phyloP scores from a whole-genome alignment of 179 eudicot species.

The Vitellaria paradoxa region DNA sequence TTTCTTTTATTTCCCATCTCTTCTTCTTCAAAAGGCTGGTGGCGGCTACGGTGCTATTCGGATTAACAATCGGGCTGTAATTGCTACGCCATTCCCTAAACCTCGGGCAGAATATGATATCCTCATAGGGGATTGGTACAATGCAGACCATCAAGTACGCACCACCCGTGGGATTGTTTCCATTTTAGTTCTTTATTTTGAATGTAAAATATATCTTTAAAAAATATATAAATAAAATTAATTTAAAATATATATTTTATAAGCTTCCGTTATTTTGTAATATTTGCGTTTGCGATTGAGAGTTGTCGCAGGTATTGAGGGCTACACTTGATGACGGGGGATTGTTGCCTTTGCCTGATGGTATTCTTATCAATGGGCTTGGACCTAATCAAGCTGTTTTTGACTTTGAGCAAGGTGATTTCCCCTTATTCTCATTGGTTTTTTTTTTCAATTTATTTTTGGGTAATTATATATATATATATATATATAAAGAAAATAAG shows the following conservation, averaged over 20 bases:
- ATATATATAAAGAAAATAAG: no score
- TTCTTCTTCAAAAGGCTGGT: conserved; percentile 22
- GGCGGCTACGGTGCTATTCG: conserved; percentile 25
- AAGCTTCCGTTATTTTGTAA: background rate
- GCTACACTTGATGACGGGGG: background rate
- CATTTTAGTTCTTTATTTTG: no score
- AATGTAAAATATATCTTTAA: no score
- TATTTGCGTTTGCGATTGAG: background rate
- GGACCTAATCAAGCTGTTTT: conserved; percentile 19
- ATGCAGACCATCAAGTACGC: conserved; percentile 13
- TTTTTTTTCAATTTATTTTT: background rate
- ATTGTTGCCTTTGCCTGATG: conserved; percentile 16
- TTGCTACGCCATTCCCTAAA: conserved; percentile 10
- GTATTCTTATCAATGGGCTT: conserved; percentile 22
- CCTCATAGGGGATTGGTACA: conserved; percentile 29
- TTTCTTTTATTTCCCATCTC: background rate
- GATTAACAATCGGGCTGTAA: background rate
- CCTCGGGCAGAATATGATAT: conserved; percentile 15
- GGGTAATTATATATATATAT: no score
- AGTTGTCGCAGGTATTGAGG: conserved; percentile 12
- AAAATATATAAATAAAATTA: no score
- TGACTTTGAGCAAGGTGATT: conserved; percentile 17
- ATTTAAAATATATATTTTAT: no score
- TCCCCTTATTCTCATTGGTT: background rate
- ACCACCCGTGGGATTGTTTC: no score